Evolutionary conservation across 129 eudicot genomes (phyloP).

Genomic region (Solidago caesia): DNA sequence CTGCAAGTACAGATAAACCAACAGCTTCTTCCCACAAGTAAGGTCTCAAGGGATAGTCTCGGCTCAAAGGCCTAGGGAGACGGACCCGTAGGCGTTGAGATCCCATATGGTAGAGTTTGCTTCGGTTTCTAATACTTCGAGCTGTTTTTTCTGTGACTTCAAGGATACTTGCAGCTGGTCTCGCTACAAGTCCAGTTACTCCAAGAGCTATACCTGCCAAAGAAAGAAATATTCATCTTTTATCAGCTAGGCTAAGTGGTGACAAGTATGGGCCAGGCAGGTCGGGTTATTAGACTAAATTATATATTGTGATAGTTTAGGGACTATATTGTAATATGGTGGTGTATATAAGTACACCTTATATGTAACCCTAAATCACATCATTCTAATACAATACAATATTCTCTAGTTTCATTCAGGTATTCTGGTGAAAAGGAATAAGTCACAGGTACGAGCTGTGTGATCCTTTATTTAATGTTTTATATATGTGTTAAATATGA

Average conservation of each 20-base stretch:
- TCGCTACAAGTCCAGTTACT: conserved; percentile 92
- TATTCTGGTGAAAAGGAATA: too few species aligned
- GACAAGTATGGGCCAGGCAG: background rate
- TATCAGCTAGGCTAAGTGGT: background rate
- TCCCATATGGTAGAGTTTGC: conserved; percentile 69
- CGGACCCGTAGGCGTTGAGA: conserved; percentile 67
- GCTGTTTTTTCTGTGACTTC: conserved; percentile 96
- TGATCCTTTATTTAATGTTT: too few species aligned
- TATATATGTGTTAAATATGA: too few species aligned
- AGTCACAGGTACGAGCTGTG: too few species aligned
- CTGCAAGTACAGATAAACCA: conserved; percentile 60
- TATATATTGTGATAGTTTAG: too few species aligned
- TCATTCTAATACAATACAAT: too few species aligned
- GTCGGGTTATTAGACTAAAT: background rate
- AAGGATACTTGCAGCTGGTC: conserved; percentile 95
- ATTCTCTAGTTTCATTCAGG: too few species aligned
- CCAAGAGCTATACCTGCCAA: conserved; percentile 85
- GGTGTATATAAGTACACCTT: too few species aligned
- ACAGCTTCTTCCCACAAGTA: conserved; percentile 96
- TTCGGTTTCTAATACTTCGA: conserved; percentile 91
- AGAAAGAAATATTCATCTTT: background rate
- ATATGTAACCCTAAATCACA: too few species aligned
- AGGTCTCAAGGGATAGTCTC: conserved; percentile 61
- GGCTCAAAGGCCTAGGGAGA: conserved; percentile 71
- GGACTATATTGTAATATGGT: too few species aligned